phyloP scores from a whole-genome alignment of 768 basidiomycete species.

The Mycena chlorophos region DNA sequence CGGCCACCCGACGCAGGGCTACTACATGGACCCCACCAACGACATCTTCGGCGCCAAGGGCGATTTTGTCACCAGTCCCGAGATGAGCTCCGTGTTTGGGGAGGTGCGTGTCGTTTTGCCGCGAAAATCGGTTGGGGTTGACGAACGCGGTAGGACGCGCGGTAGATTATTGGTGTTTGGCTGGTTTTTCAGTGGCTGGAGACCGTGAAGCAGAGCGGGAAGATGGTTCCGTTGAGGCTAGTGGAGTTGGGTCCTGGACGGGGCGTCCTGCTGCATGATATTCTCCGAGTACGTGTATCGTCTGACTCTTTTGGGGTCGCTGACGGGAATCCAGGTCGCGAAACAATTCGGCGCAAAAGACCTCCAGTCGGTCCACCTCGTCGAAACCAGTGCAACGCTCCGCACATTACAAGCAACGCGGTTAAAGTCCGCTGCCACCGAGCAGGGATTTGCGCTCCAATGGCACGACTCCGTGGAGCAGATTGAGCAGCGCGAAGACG shows the following conservation, averaged over 20 bases:
- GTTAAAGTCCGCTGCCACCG: constrained; percentile 36
- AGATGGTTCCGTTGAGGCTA: constrained; percentile 54
- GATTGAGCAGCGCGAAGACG: constrained; percentile 46
- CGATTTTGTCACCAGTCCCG: constrained; percentile 96
- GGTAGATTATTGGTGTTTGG: constrained; percentile 87
- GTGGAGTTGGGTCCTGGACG: constrained; percentile 93
- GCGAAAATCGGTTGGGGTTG: constrained; percentile 28
- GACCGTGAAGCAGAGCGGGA: constrained; percentile 38
- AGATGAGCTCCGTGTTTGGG: constrained; percentile 95
- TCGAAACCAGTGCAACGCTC: constrained; percentile 78
- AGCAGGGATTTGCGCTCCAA: constrained; percentile 41
- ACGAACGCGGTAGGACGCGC: constrained; percentile 35
- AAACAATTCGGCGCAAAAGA: constrained; percentile 43
- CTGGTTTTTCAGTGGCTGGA: constrained; percentile 71
- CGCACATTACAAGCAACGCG: constrained; percentile 59
- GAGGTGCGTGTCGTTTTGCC: constrained; percentile 61
- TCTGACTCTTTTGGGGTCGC: not conserved
- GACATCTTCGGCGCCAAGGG: constrained; percentile 83
- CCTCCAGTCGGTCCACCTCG: constrained; percentile 63
- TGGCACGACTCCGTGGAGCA: constrained; percentile 81
- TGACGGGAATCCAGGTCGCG: constrained; percentile 43
- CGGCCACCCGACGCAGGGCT: constrained; percentile 86
- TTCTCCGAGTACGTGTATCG: constrained; percentile 66
- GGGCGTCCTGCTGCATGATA: constrained; percentile 89
- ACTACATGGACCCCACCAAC: constrained; percentile 78